phyloP scores from a whole-genome alignment of 192 early-diverging fungal genomes.

The Coemansia erecta region DNA sequence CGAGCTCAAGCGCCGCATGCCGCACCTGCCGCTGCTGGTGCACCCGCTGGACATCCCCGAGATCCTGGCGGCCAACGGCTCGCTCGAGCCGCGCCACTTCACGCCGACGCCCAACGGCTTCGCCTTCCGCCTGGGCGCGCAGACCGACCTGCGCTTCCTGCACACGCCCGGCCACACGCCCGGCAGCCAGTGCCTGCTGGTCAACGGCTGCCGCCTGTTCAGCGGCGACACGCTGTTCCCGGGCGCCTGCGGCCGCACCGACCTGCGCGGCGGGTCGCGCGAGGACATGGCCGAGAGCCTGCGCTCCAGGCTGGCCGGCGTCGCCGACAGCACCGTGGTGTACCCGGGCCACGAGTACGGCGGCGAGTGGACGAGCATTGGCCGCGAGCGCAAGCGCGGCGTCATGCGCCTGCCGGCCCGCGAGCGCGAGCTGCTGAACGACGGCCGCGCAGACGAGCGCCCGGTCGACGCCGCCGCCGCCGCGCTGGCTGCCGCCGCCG shows the following conservation, averaged over 20 bases:
- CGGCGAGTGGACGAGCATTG: constrained; percentile 81
- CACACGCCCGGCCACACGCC: constrained; percentile 95
- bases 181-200: constrained; percentile 79
- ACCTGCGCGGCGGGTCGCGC: constrained; percentile 74
- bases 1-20: constrained; percentile 69
- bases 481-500: too few relatives aligned
- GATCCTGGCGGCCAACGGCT: constrained; percentile 67
- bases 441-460: background rate
- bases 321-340: constrained; percentile 68
- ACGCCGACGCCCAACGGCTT: constrained; percentile 61
- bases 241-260: constrained; percentile 73
- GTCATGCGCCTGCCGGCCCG: constrained; percentile 24
- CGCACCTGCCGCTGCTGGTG: constrained; percentile 73
- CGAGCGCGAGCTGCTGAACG: constrained; percentile 4
- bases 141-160: constrained; percentile 64
- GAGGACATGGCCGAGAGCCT: constrained; percentile 71
- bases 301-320: constrained; percentile 53
- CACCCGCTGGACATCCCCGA: constrained; percentile 73
- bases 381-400: constrained; percentile 54
- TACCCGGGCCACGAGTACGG: constrained; percentile 93
- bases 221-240: constrained; percentile 88
- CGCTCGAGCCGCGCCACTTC: constrained; percentile 56
- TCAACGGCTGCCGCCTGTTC: constrained; percentile 73
- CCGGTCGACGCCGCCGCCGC: background rate
- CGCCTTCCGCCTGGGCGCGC: constrained; percentile 52